Evolutionary conservation across 106 monocot species (phyloP).

Genomic region (Agapanthus africanus): DNA sequence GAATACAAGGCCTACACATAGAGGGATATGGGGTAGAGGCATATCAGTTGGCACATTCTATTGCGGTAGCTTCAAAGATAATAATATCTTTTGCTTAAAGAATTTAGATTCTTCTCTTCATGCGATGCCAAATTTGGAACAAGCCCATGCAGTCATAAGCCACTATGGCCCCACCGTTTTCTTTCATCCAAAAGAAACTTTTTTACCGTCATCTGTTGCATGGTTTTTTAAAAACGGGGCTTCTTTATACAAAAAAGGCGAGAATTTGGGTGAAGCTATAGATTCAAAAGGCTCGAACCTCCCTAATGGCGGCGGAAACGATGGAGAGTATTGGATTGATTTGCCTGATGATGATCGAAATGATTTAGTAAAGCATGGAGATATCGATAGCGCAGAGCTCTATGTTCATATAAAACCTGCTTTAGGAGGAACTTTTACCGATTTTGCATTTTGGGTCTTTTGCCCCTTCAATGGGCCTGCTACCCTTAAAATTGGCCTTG

Average conservation of each 20-base stretch:
- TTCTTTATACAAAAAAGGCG: slow-evolving; percentile 44
- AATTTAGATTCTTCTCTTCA: slow-evolving; percentile 49
- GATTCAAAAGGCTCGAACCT: slow-evolving; percentile 66
- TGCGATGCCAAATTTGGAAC: slow-evolving; percentile 91
- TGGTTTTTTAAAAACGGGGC: slow-evolving; percentile 98
- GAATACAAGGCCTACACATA: slow-evolving; percentile 49
- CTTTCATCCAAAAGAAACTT: slow-evolving; percentile 86
- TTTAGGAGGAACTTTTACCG: slow-evolving; percentile 84
- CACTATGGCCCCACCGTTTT: slow-evolving; percentile 89
- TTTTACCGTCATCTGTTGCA: slow-evolving; percentile 83
- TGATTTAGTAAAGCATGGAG: slow-evolving; percentile 45
- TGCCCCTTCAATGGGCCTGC: slow-evolving; percentile 96
- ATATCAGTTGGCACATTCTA: slow-evolving; percentile 73
- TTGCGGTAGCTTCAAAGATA: slow-evolving; percentile 34
- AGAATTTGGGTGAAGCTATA: slow-evolving; percentile 40
- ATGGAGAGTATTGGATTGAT: slow-evolving; percentile 95
- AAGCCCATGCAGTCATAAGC: slow-evolving; percentile 66
- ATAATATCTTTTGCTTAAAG: slow-evolving; percentile 58
- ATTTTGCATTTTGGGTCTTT: slow-evolving; percentile 94
- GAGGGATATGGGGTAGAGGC: slow-evolving; percentile 75
- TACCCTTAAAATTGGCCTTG: slow-evolving; percentile 62
- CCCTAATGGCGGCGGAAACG: slow-evolving; percentile 75
- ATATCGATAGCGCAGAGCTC: slow-evolving; percentile 65
- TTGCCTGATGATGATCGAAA: slow-evolving; percentile 58
- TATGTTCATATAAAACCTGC: slow-evolving; percentile 90